These are phyloP conservation scores for Parascedosporium putredinis DNA, from an alignment of 2,329 filamentous ascomycete genomes.

Conservation along the genomic window DNA sequence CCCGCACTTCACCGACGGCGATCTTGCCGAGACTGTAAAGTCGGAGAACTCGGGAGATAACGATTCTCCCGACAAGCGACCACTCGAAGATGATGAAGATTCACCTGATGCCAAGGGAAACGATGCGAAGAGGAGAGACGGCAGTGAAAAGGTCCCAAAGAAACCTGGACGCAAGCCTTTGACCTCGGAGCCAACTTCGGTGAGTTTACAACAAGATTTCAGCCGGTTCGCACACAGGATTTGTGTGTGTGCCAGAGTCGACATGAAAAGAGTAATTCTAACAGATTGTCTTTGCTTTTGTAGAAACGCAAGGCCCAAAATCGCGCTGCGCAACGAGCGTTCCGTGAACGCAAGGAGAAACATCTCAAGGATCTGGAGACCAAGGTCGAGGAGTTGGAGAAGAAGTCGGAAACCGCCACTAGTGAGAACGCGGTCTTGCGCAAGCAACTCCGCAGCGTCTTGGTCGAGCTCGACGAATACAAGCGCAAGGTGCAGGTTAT, in stretches of 20 bases:
- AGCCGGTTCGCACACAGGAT: neutral
- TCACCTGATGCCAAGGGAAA: conserved; percentile 25
- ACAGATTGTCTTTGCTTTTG: neutral
- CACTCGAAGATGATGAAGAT: conserved; percentile 62
- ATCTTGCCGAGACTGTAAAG: conserved; percentile 50
- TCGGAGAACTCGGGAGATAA: conserved; percentile 45
- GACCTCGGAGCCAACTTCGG: conserved; percentile 89
- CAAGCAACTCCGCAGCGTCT: conserved; percentile 80
- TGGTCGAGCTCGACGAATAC: conserved; percentile 78
- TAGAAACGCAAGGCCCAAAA: conserved; percentile 96
- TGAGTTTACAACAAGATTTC: conserved; percentile 42
- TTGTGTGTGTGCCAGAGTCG: too few relatives aligned
- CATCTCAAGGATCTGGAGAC: conserved; percentile 77
- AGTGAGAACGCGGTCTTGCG: conserved; percentile 78
- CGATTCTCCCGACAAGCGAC: conserved; percentile 55
- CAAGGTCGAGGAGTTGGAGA: conserved; percentile 67
- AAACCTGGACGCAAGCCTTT: conserved; percentile 94
- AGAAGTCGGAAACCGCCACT: conserved; percentile 70
- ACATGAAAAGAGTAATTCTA: too few relatives aligned
- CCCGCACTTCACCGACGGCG: conserved; percentile 49
- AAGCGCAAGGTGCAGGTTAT: conserved; percentile 69
- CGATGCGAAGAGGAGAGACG: conserved; percentile 63
- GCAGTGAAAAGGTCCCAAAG: conserved; percentile 78
- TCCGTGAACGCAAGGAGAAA: conserved; percentile 90
- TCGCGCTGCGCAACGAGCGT: conserved; percentile 81